Evolutionary conservation across 1,284 basidiomycete species (phyloP), one percentile per base, ranked within the genome.

Genomic region (Ustilago crameri): DNA sequence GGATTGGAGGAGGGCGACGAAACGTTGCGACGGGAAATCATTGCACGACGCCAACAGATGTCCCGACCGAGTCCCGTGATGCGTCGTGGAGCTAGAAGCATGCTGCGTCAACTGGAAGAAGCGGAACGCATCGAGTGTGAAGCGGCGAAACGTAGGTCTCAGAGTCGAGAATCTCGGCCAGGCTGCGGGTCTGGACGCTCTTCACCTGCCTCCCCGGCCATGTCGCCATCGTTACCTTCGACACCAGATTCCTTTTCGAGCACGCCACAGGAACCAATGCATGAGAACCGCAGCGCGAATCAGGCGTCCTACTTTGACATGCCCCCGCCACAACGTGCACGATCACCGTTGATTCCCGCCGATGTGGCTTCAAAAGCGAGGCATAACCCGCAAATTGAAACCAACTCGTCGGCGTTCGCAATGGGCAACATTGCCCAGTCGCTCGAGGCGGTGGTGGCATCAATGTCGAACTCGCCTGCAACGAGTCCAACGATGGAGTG

Each of bases 71-170:
- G 52, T 53, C 56, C 60, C 7, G 56, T 58, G 27, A n/a, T 56
- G 22, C 61, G 61, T 27, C 57, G 53, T 10, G 67, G 67, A 10
- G 67, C 67, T 10, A 45, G 67, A 20, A 70, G 67, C 57, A 70
- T 70, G 67, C 48, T 70, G 61, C 67, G 67, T 7, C 67, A 70
- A 30, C 56, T 70, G n/a, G 67, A 70, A 47, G 67, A 70, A 27
- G 61, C 67, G 17, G 67, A 70, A 27, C 60, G 60, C 22, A 49
- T 46, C 14, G 67, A 70, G 38, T 24, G 50, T 38, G 55, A 69
- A 40, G 66, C 60, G 23, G 59, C 55, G 17, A 41, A 47, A 9
- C 37, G 23, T 22, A 27, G 66, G 27, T 38, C 60, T 5, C 35
- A 24, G 14, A 59, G 60, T 52, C 66, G 66, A 22, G 55, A 42